Evolutionary conservation across 768 basidiomycete genomes (phyloP).

Genomic region (Auriculariales sp.): DNA sequence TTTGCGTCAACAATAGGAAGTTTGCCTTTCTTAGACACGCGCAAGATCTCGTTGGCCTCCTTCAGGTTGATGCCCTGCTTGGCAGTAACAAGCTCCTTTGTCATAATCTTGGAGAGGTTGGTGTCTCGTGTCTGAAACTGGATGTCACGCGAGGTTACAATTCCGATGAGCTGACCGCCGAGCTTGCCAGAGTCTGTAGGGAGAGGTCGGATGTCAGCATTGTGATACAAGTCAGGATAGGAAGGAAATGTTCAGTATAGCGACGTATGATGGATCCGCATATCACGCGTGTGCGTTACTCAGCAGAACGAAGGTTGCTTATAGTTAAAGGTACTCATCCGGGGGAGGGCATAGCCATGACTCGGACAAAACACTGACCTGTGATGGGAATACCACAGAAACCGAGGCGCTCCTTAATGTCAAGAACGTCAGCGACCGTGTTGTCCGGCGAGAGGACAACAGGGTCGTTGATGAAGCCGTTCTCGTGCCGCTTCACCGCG

Average conservation of each 20-base stretch:
- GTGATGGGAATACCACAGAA: conserved; percentile 98
- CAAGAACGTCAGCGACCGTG: conserved; percentile 76
- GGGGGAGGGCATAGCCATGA: conserved; percentile 3
- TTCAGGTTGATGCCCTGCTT: conserved; percentile 75
- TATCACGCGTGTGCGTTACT: conserved; percentile 60
- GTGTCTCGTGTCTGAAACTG: conserved; percentile 69
- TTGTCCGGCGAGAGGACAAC: conserved; percentile 71
- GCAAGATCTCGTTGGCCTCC: conserved; percentile 88
- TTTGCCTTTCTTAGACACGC: conserved; percentile 95
- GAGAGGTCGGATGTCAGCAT: conserved; percentile 12
- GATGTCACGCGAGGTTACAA: conserved; percentile 91
- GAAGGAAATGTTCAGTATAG: conserved; percentile 21
- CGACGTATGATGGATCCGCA: conserved; percentile 38
- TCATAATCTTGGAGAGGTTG: conserved; percentile 77
- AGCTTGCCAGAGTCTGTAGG: conserved; percentile 65
- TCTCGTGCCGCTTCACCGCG: conserved; percentile 95
- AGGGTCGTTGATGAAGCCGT: conserved; percentile 95
- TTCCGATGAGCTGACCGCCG: conserved; percentile 87
- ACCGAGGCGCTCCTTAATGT: conserved; percentile 81
- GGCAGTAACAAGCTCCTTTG: conserved; percentile 74
- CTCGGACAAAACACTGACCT: conserved; percentile 39
- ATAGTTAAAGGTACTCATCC: conserved; percentile 29
- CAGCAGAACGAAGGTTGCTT: conserved; percentile 82
- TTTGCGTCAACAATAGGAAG: conserved; percentile 65
- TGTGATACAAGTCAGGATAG: conserved; percentile 1